Evolutionary conservation across 164 flowering plant species (phyloP).

Genomic region (Vitis rotundifolia): DNA sequence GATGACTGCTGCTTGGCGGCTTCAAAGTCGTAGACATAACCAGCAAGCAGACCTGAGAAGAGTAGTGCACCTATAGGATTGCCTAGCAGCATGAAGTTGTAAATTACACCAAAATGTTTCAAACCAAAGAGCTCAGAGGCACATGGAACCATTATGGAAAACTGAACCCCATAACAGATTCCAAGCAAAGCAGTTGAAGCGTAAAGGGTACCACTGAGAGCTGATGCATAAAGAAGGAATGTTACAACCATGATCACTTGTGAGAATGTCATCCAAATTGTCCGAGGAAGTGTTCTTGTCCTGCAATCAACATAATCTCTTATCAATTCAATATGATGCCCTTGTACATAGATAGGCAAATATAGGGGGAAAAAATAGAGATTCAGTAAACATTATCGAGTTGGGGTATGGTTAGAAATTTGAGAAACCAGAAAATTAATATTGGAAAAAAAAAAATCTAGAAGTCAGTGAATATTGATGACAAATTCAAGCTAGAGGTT

Average conservation of each 20-base stretch:
- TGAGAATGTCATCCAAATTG: constrained; percentile 40
- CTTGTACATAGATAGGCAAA: too few species aligned
- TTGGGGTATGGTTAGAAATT: too few species aligned
- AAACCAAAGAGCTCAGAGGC: constrained; percentile 45
- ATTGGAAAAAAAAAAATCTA: too few species aligned
- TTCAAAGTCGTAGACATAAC: constrained; percentile 56
- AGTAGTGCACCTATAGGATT: constrained; percentile 69
- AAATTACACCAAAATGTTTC: constrained; percentile 55
- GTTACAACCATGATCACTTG: constrained; percentile 30
- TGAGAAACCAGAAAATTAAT: too few species aligned
- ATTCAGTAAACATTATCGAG: too few species aligned
- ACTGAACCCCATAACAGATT: constrained; percentile 34
- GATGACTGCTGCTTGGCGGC: constrained; percentile 51
- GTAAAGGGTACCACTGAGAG: constrained; percentile 27
- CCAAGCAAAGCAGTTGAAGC: constrained; percentile 33
- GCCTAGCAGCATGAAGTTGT: constrained; percentile 56
- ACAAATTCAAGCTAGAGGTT: too few species aligned
- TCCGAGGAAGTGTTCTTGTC: constrained; percentile 36
- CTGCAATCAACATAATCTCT: constrained; percentile 27
- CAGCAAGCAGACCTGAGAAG: constrained; percentile 71
- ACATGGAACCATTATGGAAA: constrained; percentile 35
- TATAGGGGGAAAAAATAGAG: too few species aligned
- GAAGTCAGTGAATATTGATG: too few species aligned
- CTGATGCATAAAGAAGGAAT: constrained; percentile 37
- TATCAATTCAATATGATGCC: neutral